Conservation (phyloP, 257 asterid genomes). For the Nicotiana paniculata region DNA sequence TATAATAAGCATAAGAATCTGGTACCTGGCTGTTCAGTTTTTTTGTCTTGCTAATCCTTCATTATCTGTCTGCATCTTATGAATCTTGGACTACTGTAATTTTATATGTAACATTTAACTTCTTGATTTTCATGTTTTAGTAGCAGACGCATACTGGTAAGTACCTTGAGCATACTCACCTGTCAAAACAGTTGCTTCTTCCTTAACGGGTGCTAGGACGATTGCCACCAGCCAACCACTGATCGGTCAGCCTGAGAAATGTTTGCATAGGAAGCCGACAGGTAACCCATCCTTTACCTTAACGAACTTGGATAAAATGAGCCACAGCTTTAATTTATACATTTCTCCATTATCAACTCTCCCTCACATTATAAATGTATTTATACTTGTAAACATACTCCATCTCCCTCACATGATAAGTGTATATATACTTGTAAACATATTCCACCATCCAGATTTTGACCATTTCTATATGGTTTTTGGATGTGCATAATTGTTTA, state of each 20-base stretch:
- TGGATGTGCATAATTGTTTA: neutral
- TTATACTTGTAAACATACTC: neutral
- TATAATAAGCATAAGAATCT: neutral
- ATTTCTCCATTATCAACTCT: neutral
- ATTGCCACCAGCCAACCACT: neutral
- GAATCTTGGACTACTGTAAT: neutral
- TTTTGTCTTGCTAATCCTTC: neutral
- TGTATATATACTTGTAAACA: neutral
- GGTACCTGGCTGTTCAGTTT: neutral
- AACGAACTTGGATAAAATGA: neutral
- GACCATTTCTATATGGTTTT: neutral
- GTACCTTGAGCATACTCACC: neutral
- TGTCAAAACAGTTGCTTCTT: conserved; percentile 3
- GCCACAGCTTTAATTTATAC: neutral
- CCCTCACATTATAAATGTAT: neutral
- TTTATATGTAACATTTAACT: neutral
- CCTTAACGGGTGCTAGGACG: neutral
- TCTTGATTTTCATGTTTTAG: conserved; percentile 4
- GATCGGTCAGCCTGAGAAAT: neutral
- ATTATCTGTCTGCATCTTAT: neutral
- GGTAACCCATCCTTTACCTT: conserved; percentile 2
- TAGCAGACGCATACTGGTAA: neutral
- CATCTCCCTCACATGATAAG: neutral
- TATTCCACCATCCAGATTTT: too few species aligned
- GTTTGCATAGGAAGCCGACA: neutral